These are phyloP conservation scores for Epichloe gansuensis DNA, from an alignment of 2,329 filamentous ascomycete species.

Conservation along the genomic window DNA sequence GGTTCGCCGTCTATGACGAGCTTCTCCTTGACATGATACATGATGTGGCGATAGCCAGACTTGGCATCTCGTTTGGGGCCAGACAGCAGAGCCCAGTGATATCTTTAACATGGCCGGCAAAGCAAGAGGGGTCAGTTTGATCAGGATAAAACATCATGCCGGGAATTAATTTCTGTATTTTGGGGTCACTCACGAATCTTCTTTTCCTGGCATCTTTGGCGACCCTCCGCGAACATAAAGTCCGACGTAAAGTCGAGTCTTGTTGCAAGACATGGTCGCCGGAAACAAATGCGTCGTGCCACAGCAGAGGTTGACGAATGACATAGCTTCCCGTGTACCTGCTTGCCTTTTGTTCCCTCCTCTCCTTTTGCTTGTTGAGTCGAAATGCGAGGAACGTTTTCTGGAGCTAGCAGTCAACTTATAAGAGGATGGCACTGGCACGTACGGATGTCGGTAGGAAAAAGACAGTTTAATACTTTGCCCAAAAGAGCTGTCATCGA, in stretches of 20 bases:
- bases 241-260: constrained; percentile 6
- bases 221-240: constrained; percentile 6
- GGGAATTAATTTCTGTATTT: no score
- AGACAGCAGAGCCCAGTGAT: constrained; percentile 7
- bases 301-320: not conserved
- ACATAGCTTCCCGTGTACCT: not conserved
- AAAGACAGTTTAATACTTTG: no score
- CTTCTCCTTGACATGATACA: constrained; percentile 6
- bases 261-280: not conserved
- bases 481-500: no score
- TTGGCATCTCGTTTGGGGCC: constrained; percentile 3
- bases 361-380: not conserved
- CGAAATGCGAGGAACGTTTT: not conserved
- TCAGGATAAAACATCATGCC: no score
- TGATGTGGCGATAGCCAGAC: constrained; percentile 1
- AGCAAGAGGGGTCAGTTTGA: no score
- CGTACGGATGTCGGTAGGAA: no score
- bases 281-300: not conserved
- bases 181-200: constrained; percentile 4
- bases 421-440: not conserved
- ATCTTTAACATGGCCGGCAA: not conserved
- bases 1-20: constrained; percentile 4
- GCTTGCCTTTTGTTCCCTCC: not conserved
- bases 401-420: not conserved
- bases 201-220: constrained; percentile 5